A percentile compares a stretch with the other conserved stretches of the same genome.
Evolutionary conservation across 768 basidiomycete genomes (phyloP).

Genomic region (Mycena kentingensis): DNA sequence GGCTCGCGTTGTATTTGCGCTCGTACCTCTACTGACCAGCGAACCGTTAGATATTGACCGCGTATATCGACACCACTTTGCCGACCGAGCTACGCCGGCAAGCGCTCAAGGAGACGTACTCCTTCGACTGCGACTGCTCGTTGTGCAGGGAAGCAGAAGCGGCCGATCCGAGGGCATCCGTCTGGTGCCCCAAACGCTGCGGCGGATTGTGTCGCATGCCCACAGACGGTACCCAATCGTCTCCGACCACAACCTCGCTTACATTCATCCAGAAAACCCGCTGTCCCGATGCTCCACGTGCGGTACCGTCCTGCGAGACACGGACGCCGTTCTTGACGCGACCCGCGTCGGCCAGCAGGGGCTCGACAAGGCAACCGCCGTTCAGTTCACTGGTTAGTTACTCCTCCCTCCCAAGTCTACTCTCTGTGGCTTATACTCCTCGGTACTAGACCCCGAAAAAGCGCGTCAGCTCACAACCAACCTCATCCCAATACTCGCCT

Average conservation of each 20-base stretch:
- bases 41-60: constrained; percentile 64
- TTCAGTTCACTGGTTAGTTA: constrained; percentile 63
- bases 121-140: constrained; percentile 71
- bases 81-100: constrained; percentile 56
- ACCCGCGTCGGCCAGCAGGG: constrained; percentile 72
- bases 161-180: constrained; percentile 66
- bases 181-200: constrained; percentile 71
- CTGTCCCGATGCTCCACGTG: constrained; percentile 59
- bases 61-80: constrained; percentile 85
- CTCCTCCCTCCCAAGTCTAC: constrained; percentile 5
- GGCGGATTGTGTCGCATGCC: constrained; percentile 65
- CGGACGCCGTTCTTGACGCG: constrained; percentile 61
- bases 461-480: constrained; percentile 63
- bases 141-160: constrained; percentile 48
- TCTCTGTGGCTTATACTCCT: constrained; percentile 1
- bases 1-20: constrained; percentile 40
- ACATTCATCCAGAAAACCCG: constrained; percentile 42
- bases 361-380: constrained; percentile 64
- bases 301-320: constrained; percentile 46
- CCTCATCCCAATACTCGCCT: constrained; percentile 63
- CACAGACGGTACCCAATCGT: constrained; percentile 59
- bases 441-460: constrained; percentile 53
- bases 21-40: background rate
- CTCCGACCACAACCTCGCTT: background rate
- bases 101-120: constrained; percentile 70